Percentiles rank a stretch among this genome's conserved stretches.
Conservation (phyloP, 164 flowering plant genomes). For the Berberis thunbergii region DNA sequence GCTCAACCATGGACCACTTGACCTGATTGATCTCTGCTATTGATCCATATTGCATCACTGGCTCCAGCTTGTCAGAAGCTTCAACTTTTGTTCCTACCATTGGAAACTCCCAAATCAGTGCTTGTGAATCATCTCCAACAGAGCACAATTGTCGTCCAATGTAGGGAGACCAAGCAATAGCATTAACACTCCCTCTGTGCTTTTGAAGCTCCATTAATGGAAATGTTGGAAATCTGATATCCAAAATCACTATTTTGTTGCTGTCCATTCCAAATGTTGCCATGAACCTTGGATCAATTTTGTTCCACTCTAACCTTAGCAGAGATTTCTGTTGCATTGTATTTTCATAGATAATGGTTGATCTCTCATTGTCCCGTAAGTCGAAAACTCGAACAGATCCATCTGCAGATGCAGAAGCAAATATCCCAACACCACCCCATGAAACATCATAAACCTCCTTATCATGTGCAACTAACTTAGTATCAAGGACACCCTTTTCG, state of each 20-base stretch:
- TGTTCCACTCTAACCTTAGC: slow-evolving; percentile 85
- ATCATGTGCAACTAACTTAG: slow-evolving; percentile 91
- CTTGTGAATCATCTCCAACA: slow-evolving; percentile 80
- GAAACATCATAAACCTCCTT: slow-evolving; percentile 97
- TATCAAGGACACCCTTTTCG: slow-evolving; percentile 65
- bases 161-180: slow-evolving; percentile 82
- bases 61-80: slow-evolving; percentile 67
- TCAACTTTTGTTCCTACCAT: slow-evolving; percentile 24
- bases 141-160: slow-evolving; percentile 63
- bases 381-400: slow-evolving; percentile 91
- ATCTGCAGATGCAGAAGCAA: slow-evolving; percentile 91
- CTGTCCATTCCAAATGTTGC: slow-evolving; percentile 64
- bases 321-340: slow-evolving; percentile 43
- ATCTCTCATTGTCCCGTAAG: slow-evolving; percentile 82
- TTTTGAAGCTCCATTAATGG: slow-evolving; percentile 83
- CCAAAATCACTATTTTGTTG: slow-evolving; percentile 66
- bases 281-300: slow-evolving; percentile 66
- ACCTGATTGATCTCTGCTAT: slow-evolving; percentile 72
- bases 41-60: slow-evolving; percentile 56
- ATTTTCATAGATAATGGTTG: slow-evolving; percentile 86
- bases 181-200: slow-evolving; percentile 67
- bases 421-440: slow-evolving; percentile 90
- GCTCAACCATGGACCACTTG: slow-evolving; percentile 69
- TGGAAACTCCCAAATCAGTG: slow-evolving; percentile 82
- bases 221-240: slow-evolving; percentile 57